Evolutionary conservation across 345 rosid genomes (phyloP), one percentile per base, ranked within the genome.

Genomic region (Euphorbia peplus): DNA sequence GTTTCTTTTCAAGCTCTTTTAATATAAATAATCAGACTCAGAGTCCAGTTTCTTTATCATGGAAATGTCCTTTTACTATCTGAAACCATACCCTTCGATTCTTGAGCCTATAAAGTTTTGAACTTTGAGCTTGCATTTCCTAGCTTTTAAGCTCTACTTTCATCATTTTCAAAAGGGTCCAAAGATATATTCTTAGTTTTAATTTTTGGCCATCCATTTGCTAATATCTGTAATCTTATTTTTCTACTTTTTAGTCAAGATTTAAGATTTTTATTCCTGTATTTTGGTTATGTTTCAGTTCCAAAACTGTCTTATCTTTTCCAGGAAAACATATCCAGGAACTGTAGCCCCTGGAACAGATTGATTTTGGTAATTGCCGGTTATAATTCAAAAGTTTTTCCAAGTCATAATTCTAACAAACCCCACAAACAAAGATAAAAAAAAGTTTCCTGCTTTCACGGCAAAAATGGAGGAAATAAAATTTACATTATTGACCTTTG

Each of bases 371-470:
- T n/a, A n/a, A n/a, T n/a, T n/a, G n/a, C n/a, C n/a, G n/a, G n/a
- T n/a, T 35, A 59, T 22, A 39, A 1, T 39, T 16, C 6, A 62
- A 30, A 21, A 25, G 60, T 73, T 61, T n/a, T 63, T 70, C 41
- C 39, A 67, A 67, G 52, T 24, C 46, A 22, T 0, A 47, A 47
- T 19, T 52, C 58, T 29, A 28, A 54, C 50, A 32, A 75, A 64
- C 79, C 80, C 85, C 75, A 74, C 77, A 16, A 35, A 58, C 56
- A 60, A 57, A 53, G 50, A 60, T 70, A 59, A 42, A 16, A 8
- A n/a, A 69, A 5, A 74, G 24, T 73, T 69, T 69, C 88, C 96
- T 78, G 65, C 35, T 78, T 72, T 75, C 83, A 73, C 84, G 90
- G 90, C 93, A 74, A 74, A 71, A 72, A 76, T 86, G 81, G 83